phyloP scores from a whole-genome alignment of 176 grass and related monocot genomes.

The Oryza meyeriana region DNA sequence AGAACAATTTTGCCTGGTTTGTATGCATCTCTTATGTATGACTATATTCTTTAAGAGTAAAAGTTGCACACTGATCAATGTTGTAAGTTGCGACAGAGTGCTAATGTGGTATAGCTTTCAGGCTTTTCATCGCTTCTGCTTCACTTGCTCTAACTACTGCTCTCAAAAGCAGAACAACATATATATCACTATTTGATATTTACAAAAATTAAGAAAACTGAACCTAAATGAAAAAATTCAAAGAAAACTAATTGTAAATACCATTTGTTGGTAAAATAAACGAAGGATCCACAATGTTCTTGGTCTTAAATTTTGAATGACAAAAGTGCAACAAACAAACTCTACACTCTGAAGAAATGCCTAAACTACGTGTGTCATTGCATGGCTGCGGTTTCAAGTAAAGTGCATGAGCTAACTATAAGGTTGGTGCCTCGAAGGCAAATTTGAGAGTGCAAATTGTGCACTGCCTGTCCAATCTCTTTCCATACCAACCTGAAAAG shows the following conservation, averaged over 20 bases:
- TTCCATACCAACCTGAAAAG: slow-evolving; percentile 43
- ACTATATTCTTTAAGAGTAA: not conserved
- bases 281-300: not conserved
- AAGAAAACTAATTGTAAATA: not conserved
- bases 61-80: not conserved
- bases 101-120: not conserved
- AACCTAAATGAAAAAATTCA: not conserved
- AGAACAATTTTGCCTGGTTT: not conserved
- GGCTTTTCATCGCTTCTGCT: not conserved
- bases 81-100: not conserved
- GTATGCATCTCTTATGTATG: not conserved
- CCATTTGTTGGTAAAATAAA: not conserved
- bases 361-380: slow-evolving; percentile 7
- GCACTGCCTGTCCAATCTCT: slow-evolving; percentile 8
- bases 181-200: not conserved
- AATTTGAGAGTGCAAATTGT: not conserved
- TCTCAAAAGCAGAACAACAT: not conserved
- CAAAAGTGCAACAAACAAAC: not conserved
- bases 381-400: slow-evolving; percentile 32
- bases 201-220: not conserved
- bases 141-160: not conserved
- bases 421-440: slow-evolving; percentile 13
- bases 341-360: not conserved
- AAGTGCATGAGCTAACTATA: slow-evolving; percentile 6
- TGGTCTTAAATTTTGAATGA: not conserved